Evolutionary conservation across 129 eudicot genomes (phyloP), one percentile per base, ranked within the genome.

Genomic region (Helichrysum umbraculigerum): DNA sequence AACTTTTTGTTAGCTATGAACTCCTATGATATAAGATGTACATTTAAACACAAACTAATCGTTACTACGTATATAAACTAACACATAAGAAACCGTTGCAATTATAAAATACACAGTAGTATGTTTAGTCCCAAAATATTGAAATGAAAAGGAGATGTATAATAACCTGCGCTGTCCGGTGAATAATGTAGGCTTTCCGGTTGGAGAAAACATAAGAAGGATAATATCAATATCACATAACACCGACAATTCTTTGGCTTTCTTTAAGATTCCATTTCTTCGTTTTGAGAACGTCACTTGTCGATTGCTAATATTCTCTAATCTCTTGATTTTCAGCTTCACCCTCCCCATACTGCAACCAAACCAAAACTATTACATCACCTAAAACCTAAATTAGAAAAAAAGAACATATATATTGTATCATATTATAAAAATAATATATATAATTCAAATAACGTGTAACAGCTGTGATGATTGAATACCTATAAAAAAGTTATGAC

Each of bases 261-360:
- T 94, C 83, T 91, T 94, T 57, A 91, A 66, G 59, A 94, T 91
- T 57, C 99, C 99, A 74, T 80, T 86, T 42, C 90, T 81, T 78
- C 97, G 77, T 85, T 94, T 94, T 0, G 96, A 88, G 75, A 82
- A 94, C 12, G 99, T 94, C 66, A 89, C 88, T 79, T 94, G 96
- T 20, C 99, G 83, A 81, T 86, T 94, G 76, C 91, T 89, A 39
- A 75, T 83, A 78, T 86, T 93, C 88, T 93, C 98, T 75, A 93
- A 72, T 70, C 93, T 85, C 89, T 88, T 88, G 17, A 93, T 93
- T 80, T 91, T 93, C 79, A 93, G 84, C 87, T 88, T 93, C 66
- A 91, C 98, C 87, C 98, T 93, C 85, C 98, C 98, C 98, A 93
- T 93, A 78, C 95, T 88, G 70, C 83, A 84, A 86, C 39, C 67